A percentile compares a stretch with the other conserved stretches of the same genome.
Evolutionary conservation across 78 protist species (phyloP).

Genomic region (Acrasis kona): DNA sequence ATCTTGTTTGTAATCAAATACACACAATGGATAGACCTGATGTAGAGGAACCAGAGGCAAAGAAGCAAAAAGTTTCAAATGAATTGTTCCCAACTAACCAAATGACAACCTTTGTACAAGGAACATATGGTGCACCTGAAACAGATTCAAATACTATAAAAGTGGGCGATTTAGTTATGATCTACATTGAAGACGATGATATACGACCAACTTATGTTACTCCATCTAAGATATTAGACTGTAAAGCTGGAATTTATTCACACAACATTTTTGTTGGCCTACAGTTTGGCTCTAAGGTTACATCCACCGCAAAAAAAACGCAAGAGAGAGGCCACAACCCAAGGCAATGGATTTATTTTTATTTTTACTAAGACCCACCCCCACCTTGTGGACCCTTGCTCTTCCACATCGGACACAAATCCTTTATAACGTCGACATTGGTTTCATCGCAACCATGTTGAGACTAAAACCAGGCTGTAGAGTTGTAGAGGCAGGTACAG

Average conservation of each 20-base stretch:
- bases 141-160: neutral
- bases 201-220: neutral
- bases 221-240: neutral
- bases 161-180: neutral
- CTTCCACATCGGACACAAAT: slow-evolving; percentile 76
- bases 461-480: slow-evolving; percentile 48
- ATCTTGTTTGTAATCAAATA: neutral
- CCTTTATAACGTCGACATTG: slow-evolving; percentile 60
- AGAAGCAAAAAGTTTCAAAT: neutral
- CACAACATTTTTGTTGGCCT: neutral
- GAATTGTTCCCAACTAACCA: neutral
- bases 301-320: neutral
- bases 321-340: neutral
- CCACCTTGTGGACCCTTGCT: slow-evolving; percentile 62
- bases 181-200: neutral
- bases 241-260: neutral
- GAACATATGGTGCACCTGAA: no score
- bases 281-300: neutral
- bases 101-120: neutral
- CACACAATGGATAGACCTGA: neutral
- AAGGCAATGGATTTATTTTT: neutral
- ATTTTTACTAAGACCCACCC: slow-evolving; percentile 32
- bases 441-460: slow-evolving; percentile 35
- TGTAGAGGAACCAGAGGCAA: neutral
- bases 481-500: slow-evolving; percentile 82